Conservation (phyloP, 192 early-diverging fungal species). For the Coemansia reversa region DNA sequence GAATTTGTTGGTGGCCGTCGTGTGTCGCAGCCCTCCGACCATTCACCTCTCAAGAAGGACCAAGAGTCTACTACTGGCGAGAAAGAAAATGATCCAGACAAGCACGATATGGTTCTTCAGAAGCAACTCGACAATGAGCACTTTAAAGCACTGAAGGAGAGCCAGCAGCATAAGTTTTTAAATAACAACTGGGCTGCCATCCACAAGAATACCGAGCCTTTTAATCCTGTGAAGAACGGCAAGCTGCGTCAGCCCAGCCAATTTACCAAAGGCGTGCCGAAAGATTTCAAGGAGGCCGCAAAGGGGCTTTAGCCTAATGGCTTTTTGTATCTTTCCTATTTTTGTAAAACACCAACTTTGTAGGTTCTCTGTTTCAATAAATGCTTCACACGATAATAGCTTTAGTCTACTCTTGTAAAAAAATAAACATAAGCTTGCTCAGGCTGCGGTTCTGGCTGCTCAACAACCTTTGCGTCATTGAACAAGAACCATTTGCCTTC, state of each 20-base stretch:
- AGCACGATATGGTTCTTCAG: slow-evolving; percentile 31
- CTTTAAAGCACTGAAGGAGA: no score
- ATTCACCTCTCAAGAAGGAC: slow-evolving; percentile 15
- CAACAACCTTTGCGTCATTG: slow-evolving; percentile 95
- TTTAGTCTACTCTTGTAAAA: slow-evolving; percentile 53
- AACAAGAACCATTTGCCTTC: slow-evolving; percentile 81
- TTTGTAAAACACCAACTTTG: slow-evolving; percentile 1
- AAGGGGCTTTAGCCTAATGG: slow-evolving; percentile 3
- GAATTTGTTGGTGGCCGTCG: slow-evolving; percentile 36
- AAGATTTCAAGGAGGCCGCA: slow-evolving; percentile 29
- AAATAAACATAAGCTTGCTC: slow-evolving; percentile 75
- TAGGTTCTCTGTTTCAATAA: slow-evolving; percentile 2
- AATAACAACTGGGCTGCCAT: no score
- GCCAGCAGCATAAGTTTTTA: no score
- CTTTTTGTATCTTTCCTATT: not conserved
- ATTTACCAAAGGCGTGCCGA: slow-evolving; percentile 35
- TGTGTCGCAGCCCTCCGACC: slow-evolving; percentile 21
- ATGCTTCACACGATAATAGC: slow-evolving; percentile 1
- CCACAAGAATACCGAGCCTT: no score
- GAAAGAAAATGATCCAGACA: slow-evolving; percentile 24
- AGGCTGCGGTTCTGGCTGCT: slow-evolving; percentile 60
- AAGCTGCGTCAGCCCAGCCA: slow-evolving; percentile 35
- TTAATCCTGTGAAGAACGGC: slow-evolving; percentile 15
- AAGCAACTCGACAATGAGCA: slow-evolving; percentile 22
- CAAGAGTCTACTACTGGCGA: not conserved